A percentile compares a stretch with the other conserved stretches of the same genome.
Evolutionary conservation across 495 filamentous ascomycete genomes (phyloP).

Genomic region (Clavariopsis aquatica): DNA sequence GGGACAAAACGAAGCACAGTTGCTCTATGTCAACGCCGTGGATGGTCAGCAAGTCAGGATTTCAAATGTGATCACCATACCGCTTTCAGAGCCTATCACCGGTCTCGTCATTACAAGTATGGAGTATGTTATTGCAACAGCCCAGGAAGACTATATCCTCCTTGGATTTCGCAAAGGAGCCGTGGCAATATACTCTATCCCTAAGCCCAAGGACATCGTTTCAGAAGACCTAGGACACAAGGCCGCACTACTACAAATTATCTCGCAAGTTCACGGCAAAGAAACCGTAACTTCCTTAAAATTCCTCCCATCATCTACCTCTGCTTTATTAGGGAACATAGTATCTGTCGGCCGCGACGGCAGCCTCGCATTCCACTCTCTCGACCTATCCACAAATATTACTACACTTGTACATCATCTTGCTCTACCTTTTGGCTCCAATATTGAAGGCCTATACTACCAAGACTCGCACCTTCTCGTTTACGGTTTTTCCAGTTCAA

Average conservation of each 20-base stretch:
- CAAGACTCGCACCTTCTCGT: conserved; percentile 59
- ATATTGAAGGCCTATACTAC: conserved; percentile 69
- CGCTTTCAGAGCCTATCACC: conserved; percentile 14
- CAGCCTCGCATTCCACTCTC: conserved; percentile 59
- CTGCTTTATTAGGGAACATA: conserved; percentile 47
- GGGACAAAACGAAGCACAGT: conserved; percentile 28
- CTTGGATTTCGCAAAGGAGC: conserved; percentile 69
- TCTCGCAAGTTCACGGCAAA: conserved; percentile 53
- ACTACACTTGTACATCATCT: conserved; percentile 55
- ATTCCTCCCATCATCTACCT: conserved; percentile 16
- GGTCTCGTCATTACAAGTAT: conserved; percentile 48
- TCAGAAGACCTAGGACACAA: conserved; percentile 38
- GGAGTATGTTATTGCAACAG: conserved; percentile 39
- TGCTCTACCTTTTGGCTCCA: conserved; percentile 62
- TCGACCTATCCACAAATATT: conserved; percentile 27
- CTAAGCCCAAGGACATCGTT: neutral
- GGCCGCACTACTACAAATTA: conserved; percentile 26
- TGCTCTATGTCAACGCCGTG: conserved; percentile 17
- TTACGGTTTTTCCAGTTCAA: conserved; percentile 76
- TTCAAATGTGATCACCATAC: conserved; percentile 5
- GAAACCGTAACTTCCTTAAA: conserved; percentile 72
- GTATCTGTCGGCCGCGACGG: conserved; percentile 77
- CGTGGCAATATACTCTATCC: conserved; percentile 54
- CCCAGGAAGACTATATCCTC: conserved; percentile 53
- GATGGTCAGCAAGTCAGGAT: neutral